Evolutionary conservation across 129 eudicot genomes (phyloP).

Genomic region (Artemisia tridentata): DNA sequence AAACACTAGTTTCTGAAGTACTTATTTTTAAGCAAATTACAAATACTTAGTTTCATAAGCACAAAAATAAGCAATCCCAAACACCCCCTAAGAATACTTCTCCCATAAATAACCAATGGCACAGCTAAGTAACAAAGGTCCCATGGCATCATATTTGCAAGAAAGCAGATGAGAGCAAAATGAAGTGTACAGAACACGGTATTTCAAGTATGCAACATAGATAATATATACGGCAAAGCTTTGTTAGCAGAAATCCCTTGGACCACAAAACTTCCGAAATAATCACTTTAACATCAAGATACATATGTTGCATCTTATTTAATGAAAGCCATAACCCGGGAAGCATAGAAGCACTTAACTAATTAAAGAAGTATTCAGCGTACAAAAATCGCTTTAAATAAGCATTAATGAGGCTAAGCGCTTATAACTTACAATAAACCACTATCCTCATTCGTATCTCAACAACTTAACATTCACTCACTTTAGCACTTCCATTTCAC

Average conservation of each 20-base stretch:
- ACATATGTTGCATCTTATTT: background rate
- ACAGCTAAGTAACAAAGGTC: constrained; percentile 6
- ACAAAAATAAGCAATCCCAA: too few relatives aligned
- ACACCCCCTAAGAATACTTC: background rate
- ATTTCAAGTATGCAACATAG: background rate
- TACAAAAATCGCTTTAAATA: background rate
- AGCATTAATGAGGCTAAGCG: constrained; percentile 6
- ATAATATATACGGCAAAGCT: background rate
- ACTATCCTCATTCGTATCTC: background rate
- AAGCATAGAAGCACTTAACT: background rate
- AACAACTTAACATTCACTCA: background rate
- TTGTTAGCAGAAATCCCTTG: background rate
- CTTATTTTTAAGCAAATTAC: too few relatives aligned
- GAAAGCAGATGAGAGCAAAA: constrained; percentile 1
- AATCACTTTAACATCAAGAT: constrained; percentile 2
- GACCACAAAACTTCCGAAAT: too few relatives aligned
- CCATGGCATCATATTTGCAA: background rate
- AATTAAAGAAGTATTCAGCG: constrained; percentile 6
- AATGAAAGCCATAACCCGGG: background rate
- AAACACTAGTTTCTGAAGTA: too few relatives aligned
- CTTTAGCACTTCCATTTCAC: background rate
- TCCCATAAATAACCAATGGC: background rate
- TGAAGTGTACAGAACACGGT: background rate
- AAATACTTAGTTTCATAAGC: too few relatives aligned
- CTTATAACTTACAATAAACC: background rate